A percentile compares a stretch with the other conserved stretches of the same genome.
phyloP scores from a whole-genome alignment of 495 filamentous ascomycete genomes.

The Darksidea phi region DNA sequence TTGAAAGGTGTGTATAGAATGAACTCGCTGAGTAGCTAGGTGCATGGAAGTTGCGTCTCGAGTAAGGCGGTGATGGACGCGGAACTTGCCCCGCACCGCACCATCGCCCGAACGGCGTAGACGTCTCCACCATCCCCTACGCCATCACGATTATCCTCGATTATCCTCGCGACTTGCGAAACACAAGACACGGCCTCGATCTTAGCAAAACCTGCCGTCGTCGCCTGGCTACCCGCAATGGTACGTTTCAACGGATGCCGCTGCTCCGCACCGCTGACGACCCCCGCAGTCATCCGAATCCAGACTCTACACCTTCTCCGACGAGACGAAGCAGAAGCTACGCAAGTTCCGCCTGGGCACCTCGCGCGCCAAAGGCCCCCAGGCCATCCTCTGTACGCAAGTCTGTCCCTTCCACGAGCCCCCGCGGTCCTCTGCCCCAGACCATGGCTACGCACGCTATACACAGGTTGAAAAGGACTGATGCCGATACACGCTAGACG shows the following conservation, averaged over 20 bases:
- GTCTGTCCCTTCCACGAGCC: background rate
- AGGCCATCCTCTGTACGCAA: conserved; percentile 86
- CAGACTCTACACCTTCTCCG: conserved; percentile 88
- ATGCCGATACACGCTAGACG: conserved; percentile 54
- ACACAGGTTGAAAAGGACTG: conserved; percentile 20
- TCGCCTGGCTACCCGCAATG: conserved; percentile 1
- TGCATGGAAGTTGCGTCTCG: conserved; percentile 3
- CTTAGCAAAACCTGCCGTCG: too few relatives aligned
- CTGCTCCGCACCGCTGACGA: conserved; percentile 7
- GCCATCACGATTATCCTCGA: too few relatives aligned
- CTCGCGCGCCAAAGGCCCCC: conserved; percentile 79
- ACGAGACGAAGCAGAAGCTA: conserved; percentile 79
- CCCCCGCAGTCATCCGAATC: conserved; percentile 68
- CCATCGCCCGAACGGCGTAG: conserved; percentile 1
- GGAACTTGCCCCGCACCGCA: conserved; percentile 22
- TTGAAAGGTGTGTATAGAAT: background rate
- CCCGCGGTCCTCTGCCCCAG: conserved; percentile 10
- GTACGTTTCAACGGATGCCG: background rate
- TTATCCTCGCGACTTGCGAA: too few relatives aligned
- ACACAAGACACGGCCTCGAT: conserved; percentile 7
- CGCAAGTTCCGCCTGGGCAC: conserved; percentile 91
- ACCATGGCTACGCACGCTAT: conserved; percentile 4
- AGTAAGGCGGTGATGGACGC: conserved; percentile 3
- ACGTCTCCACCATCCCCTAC: conserved; percentile 2
- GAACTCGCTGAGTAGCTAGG: conserved; percentile 24